Conservation (phyloP, 2,329 filamentous ascomycete genomes). For the Talaromyces islandicus region DNA sequence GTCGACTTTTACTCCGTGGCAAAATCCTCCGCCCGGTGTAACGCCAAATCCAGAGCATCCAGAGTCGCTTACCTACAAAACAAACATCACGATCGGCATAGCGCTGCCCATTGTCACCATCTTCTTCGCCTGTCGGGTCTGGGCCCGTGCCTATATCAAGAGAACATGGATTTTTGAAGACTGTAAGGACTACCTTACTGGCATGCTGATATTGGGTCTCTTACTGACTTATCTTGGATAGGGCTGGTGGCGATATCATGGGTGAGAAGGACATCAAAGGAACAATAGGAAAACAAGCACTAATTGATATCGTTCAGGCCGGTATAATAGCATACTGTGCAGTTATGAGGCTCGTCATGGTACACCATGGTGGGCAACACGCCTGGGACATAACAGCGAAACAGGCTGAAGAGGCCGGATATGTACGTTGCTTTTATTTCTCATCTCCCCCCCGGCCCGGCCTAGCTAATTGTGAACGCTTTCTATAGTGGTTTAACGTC, state of each 20-base stretch:
- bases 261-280: neutral
- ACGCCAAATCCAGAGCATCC: conserved; percentile 5
- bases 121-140: conserved; percentile 6
- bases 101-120: conserved; percentile 4
- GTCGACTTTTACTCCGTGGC: conserved; percentile 8
- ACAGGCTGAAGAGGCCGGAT: conserved; percentile 8
- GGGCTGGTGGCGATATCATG: conserved; percentile 10
- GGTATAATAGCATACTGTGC: conserved; percentile 1
- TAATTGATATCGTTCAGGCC: neutral
- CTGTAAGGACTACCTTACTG: neutral
- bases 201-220: neutral
- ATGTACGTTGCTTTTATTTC: conserved; percentile 1
- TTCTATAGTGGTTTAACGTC: conserved; percentile 11
- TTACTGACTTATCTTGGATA: neutral
- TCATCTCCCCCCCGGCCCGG: neutral
- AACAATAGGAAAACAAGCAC: neutral
- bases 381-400: conserved; percentile 8
- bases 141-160: conserved; percentile 4
- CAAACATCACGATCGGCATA: conserved; percentile 10
- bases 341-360: conserved; percentile 6
- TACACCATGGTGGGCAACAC: conserved; percentile 11
- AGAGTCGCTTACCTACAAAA: conserved; percentile 2
- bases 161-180: conserved; percentile 11
- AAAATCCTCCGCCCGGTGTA: conserved; percentile 6
- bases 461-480: neutral